phyloP scores from a whole-genome alignment of 2,329 filamentous ascomycete species.

The Colletotrichum higginsianum region DNA sequence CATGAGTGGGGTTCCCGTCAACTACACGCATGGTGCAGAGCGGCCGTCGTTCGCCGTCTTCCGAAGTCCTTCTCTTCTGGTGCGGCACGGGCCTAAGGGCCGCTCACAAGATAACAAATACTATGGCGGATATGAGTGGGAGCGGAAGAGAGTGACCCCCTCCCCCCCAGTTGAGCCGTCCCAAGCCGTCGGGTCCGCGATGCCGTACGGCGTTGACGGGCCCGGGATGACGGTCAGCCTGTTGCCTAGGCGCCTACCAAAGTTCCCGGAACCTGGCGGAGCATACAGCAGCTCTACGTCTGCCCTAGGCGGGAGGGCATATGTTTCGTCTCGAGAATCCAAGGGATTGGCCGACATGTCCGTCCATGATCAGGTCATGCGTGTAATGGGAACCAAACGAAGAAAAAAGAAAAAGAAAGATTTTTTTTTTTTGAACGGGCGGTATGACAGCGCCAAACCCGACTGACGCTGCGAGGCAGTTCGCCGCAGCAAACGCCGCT shows the following conservation, averaged over 20 bases:
- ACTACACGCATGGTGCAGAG: too few species aligned
- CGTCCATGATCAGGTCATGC: background rate
- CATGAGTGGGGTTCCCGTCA: background rate
- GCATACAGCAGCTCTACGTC: background rate
- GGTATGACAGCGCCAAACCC: background rate
- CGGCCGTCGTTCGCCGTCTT: background rate
- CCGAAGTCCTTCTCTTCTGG: too few species aligned
- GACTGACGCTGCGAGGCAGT: background rate
- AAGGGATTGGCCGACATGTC: background rate
- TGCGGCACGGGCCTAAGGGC: background rate
- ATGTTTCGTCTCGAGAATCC: background rate
- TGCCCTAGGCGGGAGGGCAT: background rate
- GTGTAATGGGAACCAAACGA: background rate
- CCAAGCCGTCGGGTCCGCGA: background rate
- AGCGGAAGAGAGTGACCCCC: background rate
- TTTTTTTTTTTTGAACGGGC: background rate
- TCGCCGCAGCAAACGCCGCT: background rate
- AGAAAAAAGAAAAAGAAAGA: too few species aligned
- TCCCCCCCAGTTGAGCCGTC: slow-evolving; percentile 1
- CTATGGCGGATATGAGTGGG: background rate
- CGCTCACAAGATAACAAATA: background rate
- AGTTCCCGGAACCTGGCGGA: background rate
- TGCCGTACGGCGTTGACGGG: slow-evolving; percentile 1
- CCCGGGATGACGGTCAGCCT: background rate
- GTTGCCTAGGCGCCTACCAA: too few species aligned